These are phyloP conservation scores for Cutaneotrichosporon daszewskae DNA, from an alignment of 1,284 basidiomycete genomes.

Conservation along the genomic window DNA sequence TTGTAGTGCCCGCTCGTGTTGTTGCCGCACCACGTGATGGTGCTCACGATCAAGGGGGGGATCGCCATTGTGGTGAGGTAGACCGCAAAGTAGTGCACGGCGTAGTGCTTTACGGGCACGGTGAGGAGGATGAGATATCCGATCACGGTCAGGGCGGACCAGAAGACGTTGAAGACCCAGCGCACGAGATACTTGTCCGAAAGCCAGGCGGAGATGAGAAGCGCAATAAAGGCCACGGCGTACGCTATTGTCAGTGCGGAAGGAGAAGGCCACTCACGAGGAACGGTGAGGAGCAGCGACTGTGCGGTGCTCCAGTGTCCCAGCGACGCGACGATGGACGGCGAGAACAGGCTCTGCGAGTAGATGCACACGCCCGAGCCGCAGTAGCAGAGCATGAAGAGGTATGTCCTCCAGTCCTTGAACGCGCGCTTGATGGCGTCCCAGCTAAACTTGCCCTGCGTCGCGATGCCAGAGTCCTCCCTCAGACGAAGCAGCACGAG, in stretches of 20 bases:
- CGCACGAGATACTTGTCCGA: conserved; percentile 45
- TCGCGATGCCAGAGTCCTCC: conserved; percentile 44
- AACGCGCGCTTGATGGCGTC: conserved; percentile 22
- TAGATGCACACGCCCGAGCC: conserved; percentile 47
- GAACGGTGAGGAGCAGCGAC: conserved; percentile 46
- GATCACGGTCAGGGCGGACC: conserved; percentile 42
- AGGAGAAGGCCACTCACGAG: conserved; percentile 15
- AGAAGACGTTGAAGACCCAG: conserved; percentile 49
- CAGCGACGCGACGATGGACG: conserved; percentile 48
- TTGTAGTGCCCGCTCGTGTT: conserved; percentile 47
- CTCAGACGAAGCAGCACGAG: conserved; percentile 44
- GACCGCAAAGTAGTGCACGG: conserved; percentile 48
- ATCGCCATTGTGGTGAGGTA: conserved; percentile 47
- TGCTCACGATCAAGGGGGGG: conserved; percentile 48
- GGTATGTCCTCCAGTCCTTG: conserved; percentile 43
- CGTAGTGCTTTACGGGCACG: conserved; percentile 13
- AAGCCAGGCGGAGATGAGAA: conserved; percentile 44
- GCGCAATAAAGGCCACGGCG: conserved; percentile 51
- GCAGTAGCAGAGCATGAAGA: conserved; percentile 45
- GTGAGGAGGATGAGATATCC: conserved; percentile 42
- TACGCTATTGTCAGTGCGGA: too few relatives aligned
- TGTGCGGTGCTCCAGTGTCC: conserved; percentile 44
- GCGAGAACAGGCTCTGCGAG: conserved; percentile 47
- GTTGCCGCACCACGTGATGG: conserved; percentile 49
- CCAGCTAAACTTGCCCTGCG: conserved; percentile 35